Evolutionary conservation across 2,329 filamentous ascomycete species (phyloP).

Genomic region (Pseudogymnoascus sp.): DNA sequence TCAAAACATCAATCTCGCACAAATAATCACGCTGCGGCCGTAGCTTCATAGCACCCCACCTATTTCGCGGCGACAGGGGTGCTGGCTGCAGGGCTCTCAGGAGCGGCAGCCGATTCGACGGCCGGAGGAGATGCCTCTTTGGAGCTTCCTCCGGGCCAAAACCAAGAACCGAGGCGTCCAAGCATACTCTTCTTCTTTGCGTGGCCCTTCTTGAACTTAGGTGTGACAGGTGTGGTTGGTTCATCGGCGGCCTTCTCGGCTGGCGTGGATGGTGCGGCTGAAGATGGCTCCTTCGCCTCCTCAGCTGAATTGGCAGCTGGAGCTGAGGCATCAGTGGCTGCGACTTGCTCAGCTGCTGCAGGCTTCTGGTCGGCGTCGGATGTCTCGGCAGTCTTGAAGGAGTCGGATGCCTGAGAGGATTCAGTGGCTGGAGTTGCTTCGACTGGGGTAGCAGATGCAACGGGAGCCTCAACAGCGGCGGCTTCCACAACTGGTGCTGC

Average conservation of each 20-base stretch:
- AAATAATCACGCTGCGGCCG: background rate
- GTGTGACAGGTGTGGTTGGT: background rate
- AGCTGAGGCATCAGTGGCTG: background rate
- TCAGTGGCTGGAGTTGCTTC: background rate
- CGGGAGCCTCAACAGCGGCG: background rate
- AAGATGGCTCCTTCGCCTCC: background rate
- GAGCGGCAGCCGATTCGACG: background rate
- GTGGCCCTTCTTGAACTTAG: conserved; percentile 4
- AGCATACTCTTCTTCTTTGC: conserved; percentile 1
- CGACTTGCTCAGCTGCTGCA: background rate
- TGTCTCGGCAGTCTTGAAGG: conserved; percentile 1
- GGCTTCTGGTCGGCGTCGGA: conserved; percentile 4
- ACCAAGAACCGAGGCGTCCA: conserved; percentile 3
- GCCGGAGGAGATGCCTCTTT: background rate
- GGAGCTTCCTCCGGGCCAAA: background rate
- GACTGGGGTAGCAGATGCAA: background rate
- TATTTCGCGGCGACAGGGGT: conserved; percentile 1
- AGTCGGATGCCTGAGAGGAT: background rate
- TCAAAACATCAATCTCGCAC: conserved; percentile 7
- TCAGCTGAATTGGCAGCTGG: background rate
- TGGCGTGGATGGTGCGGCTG: conserved; percentile 5
- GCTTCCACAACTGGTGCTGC: background rate
- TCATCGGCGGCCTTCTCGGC: conserved; percentile 1
- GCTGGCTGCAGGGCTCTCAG: background rate
- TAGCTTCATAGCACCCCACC: background rate